A percentile compares a stretch with the other conserved stretches of the same genome.
Conservation (phyloP, 306 rosid genomes). For the Ziziphus jujuba region DNA sequence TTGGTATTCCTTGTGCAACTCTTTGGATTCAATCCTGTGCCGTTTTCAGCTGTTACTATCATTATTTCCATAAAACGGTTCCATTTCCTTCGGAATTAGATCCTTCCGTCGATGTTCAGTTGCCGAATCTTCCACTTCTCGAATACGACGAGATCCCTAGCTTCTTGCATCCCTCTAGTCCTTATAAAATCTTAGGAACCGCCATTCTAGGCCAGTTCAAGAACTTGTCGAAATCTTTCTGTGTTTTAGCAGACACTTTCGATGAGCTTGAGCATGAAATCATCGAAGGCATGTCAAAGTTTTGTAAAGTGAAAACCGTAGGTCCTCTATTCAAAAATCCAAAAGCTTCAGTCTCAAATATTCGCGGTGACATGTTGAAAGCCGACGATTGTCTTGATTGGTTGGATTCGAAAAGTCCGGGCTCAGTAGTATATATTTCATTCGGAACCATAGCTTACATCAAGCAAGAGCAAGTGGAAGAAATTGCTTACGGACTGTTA, state of each 20-base stretch:
- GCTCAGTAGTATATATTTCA: slow-evolving; percentile 36
- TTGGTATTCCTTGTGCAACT: slow-evolving; percentile 44
- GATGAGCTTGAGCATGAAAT: slow-evolving; percentile 52
- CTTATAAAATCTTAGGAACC: slow-evolving; percentile 25
- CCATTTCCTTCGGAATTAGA: slow-evolving; percentile 50
- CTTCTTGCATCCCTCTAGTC: slow-evolving; percentile 46
- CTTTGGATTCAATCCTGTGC: slow-evolving; percentile 72
- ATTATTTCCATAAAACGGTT: slow-evolving; percentile 39
- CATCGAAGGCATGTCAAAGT: slow-evolving; percentile 29
- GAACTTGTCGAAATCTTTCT: slow-evolving; percentile 41
- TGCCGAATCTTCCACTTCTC: slow-evolving; percentile 37
- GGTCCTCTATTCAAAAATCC: slow-evolving; percentile 67
- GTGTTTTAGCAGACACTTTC: slow-evolving; percentile 55
- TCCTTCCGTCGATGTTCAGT: slow-evolving; percentile 41
- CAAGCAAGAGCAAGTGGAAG: slow-evolving; percentile 38
- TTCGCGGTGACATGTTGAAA: slow-evolving; percentile 52
- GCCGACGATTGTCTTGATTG: slow-evolving; percentile 57
- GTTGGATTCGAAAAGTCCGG: slow-evolving; percentile 44
- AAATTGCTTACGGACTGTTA: slow-evolving; percentile 31
- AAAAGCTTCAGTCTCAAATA: neutral
- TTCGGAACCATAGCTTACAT: slow-evolving; percentile 37
- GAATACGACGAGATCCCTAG: slow-evolving; percentile 60
- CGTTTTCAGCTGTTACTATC: slow-evolving; percentile 53
- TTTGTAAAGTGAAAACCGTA: slow-evolving; percentile 25
- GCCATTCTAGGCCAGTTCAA: slow-evolving; percentile 45